Evolutionary conservation across 2,329 filamentous ascomycete genomes (phyloP), one percentile per base, ranked within the genome.

Genomic region (Coccinonectria pachysandricola): DNA sequence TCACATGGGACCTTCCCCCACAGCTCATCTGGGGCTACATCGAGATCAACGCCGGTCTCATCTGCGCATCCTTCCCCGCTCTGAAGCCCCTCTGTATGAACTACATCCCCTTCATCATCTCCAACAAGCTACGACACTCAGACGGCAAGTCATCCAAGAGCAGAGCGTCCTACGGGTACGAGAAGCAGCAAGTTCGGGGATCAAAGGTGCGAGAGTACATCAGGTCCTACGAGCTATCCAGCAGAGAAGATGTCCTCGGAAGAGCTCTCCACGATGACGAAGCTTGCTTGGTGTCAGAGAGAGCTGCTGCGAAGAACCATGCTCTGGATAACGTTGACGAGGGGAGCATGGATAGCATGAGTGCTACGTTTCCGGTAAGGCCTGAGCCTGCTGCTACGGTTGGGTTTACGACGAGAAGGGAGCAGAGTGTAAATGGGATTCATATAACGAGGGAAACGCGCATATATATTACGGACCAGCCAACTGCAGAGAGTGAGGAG

Each of bases 41-140:
- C 25, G 65, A 69, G 35, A 50, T 67, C 32, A 66, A 64, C 29
- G 47, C 59, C 5, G 64, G 57, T n/a, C 60, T 70, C 19, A 44
- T 60, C 15, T 69, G 64, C 35, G 61, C 64, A 12, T 63, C 56
- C 6, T 52, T 65, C 0, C 62, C 65, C 0, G 62, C 65, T 0
- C 49, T 70, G 5, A 68, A 68, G 30, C 65, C 65, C 1, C 40
- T 66, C 4, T 60, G 63, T 32, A 54, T 53, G 9, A 54, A 53
- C 4, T 46, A 42, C 30, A 28, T 50, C 1, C 46, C 46, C 8
- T 42, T 45, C 19, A 25, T 50, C 10, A 33, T 50, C 11, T 34
- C 36, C 1, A 34, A 43, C 1, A 41, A 33, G 2, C 43, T 55
- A 4, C 40, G 36, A 1, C 28, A 32, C n/a, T 34, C 37, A 20